Evolutionary conservation across 805 yeast genomes (phyloP).

Genomic region (Yarrowia keelungensis): DNA sequence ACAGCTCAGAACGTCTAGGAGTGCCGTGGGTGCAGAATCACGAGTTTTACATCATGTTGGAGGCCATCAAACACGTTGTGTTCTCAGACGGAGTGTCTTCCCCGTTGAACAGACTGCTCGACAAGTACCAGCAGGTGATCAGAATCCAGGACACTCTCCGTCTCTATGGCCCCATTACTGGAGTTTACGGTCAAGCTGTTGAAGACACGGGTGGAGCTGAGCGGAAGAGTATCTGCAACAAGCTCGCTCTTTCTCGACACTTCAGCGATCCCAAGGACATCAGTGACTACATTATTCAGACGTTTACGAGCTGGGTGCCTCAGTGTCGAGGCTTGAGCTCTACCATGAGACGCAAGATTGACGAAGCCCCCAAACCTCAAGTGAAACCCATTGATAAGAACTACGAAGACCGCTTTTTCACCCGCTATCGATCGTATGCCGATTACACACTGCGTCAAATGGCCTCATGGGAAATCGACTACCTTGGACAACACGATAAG

Average conservation of each 20-base stretch:
- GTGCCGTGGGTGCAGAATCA: slow-evolving; percentile 32
- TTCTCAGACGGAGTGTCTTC: slow-evolving; percentile 34
- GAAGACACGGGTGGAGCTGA: background rate
- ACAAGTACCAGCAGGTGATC: slow-evolving; percentile 28
- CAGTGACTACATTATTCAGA: slow-evolving; percentile 22
- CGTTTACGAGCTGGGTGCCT: slow-evolving; percentile 23
- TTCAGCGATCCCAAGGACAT: slow-evolving; percentile 22
- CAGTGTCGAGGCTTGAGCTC: slow-evolving; percentile 29
- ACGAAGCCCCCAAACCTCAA: slow-evolving; percentile 17
- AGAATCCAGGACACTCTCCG: slow-evolving; percentile 24
- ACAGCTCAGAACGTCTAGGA: slow-evolving; percentile 2
- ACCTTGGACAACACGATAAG: background rate
- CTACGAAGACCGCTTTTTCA: slow-evolving; percentile 13
- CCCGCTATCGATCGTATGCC: slow-evolving; percentile 9
- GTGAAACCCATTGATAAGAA: background rate
- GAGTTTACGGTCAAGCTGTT: too few relatives aligned
- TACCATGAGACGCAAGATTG: slow-evolving; percentile 11
- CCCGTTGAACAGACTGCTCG: slow-evolving; percentile 21
- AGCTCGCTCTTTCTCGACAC: slow-evolving; percentile 11
- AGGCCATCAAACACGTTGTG: slow-evolving; percentile 26
- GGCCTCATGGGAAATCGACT: slow-evolving; percentile 18
- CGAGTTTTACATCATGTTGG: slow-evolving; percentile 30
- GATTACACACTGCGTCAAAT: background rate
- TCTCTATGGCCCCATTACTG: background rate
- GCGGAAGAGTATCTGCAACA: slow-evolving; percentile 19